phyloP scores from a whole-genome alignment of 441 rosid genomes.

The Hura crepitans region DNA sequence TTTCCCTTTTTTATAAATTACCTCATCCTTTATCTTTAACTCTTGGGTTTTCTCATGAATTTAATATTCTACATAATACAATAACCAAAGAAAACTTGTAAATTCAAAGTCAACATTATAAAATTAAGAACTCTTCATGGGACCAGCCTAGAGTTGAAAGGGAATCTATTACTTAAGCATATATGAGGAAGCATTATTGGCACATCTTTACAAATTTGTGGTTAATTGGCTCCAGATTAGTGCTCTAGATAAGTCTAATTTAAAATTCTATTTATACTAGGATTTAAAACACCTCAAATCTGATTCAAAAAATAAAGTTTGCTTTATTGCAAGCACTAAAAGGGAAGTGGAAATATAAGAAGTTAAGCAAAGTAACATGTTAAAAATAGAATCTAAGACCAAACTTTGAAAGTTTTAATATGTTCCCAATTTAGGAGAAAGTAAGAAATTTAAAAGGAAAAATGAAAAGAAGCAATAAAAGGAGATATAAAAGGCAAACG shows the following conservation, averaged over 20 bases:
- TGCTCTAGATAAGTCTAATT: not conserved
- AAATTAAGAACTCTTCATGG: not conserved
- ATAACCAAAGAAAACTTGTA: not conserved
- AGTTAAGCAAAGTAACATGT: not conserved
- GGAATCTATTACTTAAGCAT: not conserved
- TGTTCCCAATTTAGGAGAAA: not conserved
- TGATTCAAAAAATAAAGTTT: not conserved
- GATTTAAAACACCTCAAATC: not conserved
- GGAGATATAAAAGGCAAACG: too few species aligned
- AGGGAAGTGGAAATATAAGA: too few species aligned
- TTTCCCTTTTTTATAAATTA: slow-evolving; percentile 55
- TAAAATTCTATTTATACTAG: not conserved
- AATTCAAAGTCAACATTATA: not conserved
- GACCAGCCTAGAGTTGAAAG: not conserved
- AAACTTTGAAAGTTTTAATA: not conserved
- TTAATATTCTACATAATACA: slow-evolving; percentile 47
- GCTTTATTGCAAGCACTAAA: not conserved
- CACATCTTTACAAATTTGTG: not conserved
- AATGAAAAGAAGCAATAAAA: too few species aligned
- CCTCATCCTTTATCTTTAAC: slow-evolving; percentile 54
- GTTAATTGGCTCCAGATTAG: not conserved
- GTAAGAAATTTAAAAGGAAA: not conserved
- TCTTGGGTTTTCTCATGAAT: slow-evolving; percentile 54
- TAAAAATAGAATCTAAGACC: not conserved
- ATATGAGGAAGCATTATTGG: not conserved